phyloP scores from a whole-genome alignment of 1,284 basidiomycete species.

The Sporisorium iseilematis-ciliati region DNA sequence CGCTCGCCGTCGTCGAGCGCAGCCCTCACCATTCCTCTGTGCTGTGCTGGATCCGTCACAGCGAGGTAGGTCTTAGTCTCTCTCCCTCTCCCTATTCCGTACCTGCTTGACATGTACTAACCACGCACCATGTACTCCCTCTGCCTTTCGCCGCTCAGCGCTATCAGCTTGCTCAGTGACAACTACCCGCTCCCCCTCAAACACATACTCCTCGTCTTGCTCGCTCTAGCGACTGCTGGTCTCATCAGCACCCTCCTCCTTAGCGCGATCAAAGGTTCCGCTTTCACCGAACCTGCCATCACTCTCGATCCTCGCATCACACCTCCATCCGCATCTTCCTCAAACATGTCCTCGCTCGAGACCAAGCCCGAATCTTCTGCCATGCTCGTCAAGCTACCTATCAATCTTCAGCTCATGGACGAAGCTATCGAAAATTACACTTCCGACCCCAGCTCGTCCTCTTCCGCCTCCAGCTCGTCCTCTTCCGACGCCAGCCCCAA shows the following conservation, averaged over 20 bases:
- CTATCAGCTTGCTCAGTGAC: not conserved
- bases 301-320: not conserved
- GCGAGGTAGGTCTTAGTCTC: not conserved
- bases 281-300: not conserved
- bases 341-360: not conserved
- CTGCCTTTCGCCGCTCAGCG: not conserved
- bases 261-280: not conserved
- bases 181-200: not conserved
- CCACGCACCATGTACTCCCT: not conserved
- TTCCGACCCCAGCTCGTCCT: not conserved
- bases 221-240: constrained; percentile 7
- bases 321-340: not conserved
- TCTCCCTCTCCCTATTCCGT: not conserved
- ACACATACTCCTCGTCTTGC: not conserved
- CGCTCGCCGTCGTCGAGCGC: not conserved
- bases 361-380: too few species aligned
- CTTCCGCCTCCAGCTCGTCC: not conserved
- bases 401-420: constrained; percentile 5
- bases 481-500: not conserved
- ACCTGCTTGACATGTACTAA: not conserved
- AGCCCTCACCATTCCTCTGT: not conserved
- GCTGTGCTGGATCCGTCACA: not conserved
- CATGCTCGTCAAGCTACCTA: not conserved
- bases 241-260: constrained; percentile 5
- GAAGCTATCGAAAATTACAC: too few species aligned